Evolutionary conservation across 2,329 filamentous ascomycete species (phyloP), one percentile per base, ranked within the genome.

Genomic region (Cladosporium sp.): DNA sequence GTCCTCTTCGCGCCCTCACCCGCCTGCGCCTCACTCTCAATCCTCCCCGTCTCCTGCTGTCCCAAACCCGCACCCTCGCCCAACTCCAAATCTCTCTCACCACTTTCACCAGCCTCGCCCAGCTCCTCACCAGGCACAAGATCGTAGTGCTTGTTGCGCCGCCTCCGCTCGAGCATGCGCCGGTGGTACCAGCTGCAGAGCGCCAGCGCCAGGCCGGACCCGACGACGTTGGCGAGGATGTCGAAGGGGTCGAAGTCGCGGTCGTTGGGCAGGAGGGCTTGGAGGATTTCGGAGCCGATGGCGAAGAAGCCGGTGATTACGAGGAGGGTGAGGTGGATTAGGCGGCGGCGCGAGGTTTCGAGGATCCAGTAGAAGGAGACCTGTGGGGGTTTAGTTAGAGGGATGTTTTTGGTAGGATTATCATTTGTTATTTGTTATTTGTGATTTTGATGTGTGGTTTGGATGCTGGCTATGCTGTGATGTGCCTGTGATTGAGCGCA

Each of bases 181-280:
- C 87, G 86, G 71, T 98, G 93, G 67, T 98, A 98, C 86, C 88
- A 92, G 51, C 83, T 84, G 66, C 88, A 94, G 16, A 95, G 67
- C 0, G 77, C 84, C 16, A 96, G 66, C 0, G 81, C 90, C 0
- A 76, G 72, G 12, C 86, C 69, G 56, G 86, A 92, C 36, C 93
- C 93, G 35, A 88, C 72, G 0, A 95, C 70, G 67, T 98, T 98
- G 63, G 91, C 90, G 47, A 89, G 75, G 54, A 98, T 88, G 66
- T 97, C 89, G 63, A 85, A 88, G 42, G 85, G 72, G 63, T 98
- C 93, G 62, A 85, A 86, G 30, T 69, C 62, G 45, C 76, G 74
- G 52, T 69, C 69, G 58, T 78, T 74, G 39, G 74, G 89, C 15
- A 96, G 74, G 49, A 91, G 72, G 47, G 77, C 82, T 70, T 92